A percentile compares a stretch with the other conserved stretches of the same genome.
These are phyloP conservation scores for Centella asiatica DNA, from an alignment of 129 eudicot species.

Conservation along the genomic window DNA sequence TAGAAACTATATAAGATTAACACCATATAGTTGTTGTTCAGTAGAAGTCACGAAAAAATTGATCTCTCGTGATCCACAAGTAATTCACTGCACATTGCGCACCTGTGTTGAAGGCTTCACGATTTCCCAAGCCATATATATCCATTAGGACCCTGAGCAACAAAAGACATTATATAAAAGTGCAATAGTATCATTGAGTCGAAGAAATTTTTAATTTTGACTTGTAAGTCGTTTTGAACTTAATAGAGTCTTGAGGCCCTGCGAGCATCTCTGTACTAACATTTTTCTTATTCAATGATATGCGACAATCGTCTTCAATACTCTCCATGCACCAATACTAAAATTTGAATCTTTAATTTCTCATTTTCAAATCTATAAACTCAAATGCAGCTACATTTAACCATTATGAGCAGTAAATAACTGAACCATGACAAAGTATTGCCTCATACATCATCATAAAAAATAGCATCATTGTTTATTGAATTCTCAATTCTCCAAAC, in stretches of 20 bases:
- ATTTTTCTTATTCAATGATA: no score
- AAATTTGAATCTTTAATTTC: no score
- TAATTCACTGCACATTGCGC: conserved; percentile 11
- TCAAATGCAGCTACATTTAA: neutral
- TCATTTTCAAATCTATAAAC: neutral
- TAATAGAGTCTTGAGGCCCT: neutral
- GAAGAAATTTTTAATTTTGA: neutral
- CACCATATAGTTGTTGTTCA: neutral
- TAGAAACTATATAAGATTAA: conserved; percentile 13
- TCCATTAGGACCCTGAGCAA: conserved; percentile 81
- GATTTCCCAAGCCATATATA: conserved; percentile 64
- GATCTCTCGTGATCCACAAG: conserved; percentile 2
- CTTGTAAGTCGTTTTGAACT: neutral
- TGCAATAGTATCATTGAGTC: conserved; percentile 2
- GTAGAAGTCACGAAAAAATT: neutral
- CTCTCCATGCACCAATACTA: no score
- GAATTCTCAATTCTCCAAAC: neutral
- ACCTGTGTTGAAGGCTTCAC: conserved; percentile 93
- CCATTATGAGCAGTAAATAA: neutral
- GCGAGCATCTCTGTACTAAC: neutral
- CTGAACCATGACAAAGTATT: neutral
- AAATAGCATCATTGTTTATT: neutral
- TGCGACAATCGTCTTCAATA: no score
- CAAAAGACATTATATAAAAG: conserved; percentile 5
- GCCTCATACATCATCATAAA: neutral